Base-by-base conservation (phyloP, 495 filamentous ascomycete species). In the Glonium stellatum region DNA sequence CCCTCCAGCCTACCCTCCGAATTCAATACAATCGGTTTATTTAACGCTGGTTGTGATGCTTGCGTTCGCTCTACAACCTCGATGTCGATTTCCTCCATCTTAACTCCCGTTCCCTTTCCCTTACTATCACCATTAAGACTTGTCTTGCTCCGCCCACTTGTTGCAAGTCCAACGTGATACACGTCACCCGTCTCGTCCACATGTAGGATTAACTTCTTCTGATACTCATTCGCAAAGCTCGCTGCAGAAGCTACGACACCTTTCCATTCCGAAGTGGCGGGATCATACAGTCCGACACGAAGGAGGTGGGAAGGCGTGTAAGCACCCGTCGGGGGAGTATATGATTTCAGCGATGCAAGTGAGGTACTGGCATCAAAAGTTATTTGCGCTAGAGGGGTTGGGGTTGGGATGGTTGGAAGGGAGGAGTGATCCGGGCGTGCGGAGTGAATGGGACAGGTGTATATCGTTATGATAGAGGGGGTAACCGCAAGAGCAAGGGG, bases 21-120 rank as follows among this genome's bases (percentile, higher is more conserved):
- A 58, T 74, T 78, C 58, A 88, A 63, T 44, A 88, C 82, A 4
- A 89, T 73, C 1, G 86, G 84, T 67, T 78, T 84, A 65, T 88
- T 88, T 63, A 88, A 70, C 54, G 75, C 74, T 1, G 84, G 82
- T 66, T 79, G 73, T 64, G 76, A 77, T 10, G 82, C 84, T 1
- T 54, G 65, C 47, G 50, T 69, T n/a, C 58, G 68, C 59, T 56
- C 67, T 21, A 72, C 68, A n/a, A 68, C 67, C 34, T 78, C 62
- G 21, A 87, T 70, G 58, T 75, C 69, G 1, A 80, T 83, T 67
- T 78, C 77, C 31, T 42, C 80, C 74, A 64, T 64, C 22, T 60
- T 58, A 21, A 39, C 59, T 22, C 54, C 52, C 1, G 18, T n/a
- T n/a, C 18, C 62, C 57, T 59, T 62, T 18, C 47, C 57, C 27